A percentile compares a stretch with the other conserved stretches of the same genome.
Conservation (phyloP, 139 green algal species). For the Chlamydomonas sp. region DNA sequence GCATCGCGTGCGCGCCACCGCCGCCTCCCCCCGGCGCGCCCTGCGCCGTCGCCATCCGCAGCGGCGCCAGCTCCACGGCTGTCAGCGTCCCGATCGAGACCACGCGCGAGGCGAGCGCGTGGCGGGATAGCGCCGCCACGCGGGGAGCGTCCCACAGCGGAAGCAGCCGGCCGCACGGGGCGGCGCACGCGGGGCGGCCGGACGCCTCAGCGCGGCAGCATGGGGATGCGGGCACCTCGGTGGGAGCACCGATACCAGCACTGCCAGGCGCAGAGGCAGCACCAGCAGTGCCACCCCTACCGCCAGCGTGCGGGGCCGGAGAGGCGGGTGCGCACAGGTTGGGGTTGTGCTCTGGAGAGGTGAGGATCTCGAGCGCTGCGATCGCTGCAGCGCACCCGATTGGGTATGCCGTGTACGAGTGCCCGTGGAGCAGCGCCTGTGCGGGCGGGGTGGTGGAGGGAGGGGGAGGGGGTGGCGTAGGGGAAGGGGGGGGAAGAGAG, state of each 20-base stretch:
- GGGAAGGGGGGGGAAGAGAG: not conserved
- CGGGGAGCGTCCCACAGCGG: slow-evolving; percentile 60
- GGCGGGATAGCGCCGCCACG: slow-evolving; percentile 47
- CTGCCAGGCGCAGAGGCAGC: not conserved
- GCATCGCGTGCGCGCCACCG: not conserved
- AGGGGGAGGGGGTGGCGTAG: not conserved
- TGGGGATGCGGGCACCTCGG: not conserved
- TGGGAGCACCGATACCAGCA: not conserved
- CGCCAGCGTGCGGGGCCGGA: too few relatives aligned
- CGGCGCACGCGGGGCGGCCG: not conserved
- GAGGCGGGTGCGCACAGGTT: slow-evolving; percentile 52
- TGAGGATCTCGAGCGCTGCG: slow-evolving; percentile 58
- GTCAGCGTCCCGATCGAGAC: slow-evolving; percentile 76
- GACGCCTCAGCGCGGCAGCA: not conserved
- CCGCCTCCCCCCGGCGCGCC: too few relatives aligned
- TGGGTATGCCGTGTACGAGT: slow-evolving; percentile 94
- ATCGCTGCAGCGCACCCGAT: slow-evolving; percentile 74
- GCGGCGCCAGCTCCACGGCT: slow-evolving; percentile 60
- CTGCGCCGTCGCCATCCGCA: not conserved
- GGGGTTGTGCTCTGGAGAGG: slow-evolving; percentile 58
- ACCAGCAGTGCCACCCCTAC: too few relatives aligned
- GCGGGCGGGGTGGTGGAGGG: slow-evolving; percentile 30
- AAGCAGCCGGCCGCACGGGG: slow-evolving; percentile 46
- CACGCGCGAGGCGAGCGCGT: slow-evolving; percentile 48
- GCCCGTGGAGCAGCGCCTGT: slow-evolving; percentile 92